A percentile compares a stretch with the other conserved stretches of the same genome.
Evolutionary conservation across 2,329 filamentous ascomycete species (phyloP).

Genomic region (Fusarium sp.): DNA sequence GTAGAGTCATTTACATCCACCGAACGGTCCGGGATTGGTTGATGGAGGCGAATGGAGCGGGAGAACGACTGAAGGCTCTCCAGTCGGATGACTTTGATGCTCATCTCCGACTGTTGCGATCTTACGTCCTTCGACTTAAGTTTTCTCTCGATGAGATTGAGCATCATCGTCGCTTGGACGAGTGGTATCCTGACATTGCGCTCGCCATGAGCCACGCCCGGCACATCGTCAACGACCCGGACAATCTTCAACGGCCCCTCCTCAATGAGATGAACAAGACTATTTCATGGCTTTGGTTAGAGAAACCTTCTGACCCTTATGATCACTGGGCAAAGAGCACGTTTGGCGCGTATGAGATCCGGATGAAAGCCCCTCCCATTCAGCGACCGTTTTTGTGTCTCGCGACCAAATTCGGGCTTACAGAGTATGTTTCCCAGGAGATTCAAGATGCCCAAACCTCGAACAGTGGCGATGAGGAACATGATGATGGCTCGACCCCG

Average conservation of each 20-base stretch:
- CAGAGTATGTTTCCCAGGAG: constrained; percentile 43
- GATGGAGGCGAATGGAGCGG: constrained; percentile 39
- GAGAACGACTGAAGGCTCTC: constrained; percentile 20
- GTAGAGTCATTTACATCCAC: constrained; percentile 49
- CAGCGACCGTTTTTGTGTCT: constrained; percentile 48
- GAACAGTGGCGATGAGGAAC: background rate
- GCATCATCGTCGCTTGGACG: constrained; percentile 52
- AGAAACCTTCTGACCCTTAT: constrained; percentile 38
- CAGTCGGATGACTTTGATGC: constrained; percentile 42
- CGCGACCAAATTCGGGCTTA: constrained; percentile 49
- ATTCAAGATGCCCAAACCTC: constrained; percentile 2
- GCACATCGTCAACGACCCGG: constrained; percentile 35
- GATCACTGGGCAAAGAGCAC: constrained; percentile 51
- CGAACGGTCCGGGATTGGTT: constrained; percentile 52
- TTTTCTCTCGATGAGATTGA: constrained; percentile 49
- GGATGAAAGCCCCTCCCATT: constrained; percentile 46
- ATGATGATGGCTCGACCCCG: constrained; percentile 39
- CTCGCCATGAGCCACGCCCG: constrained; percentile 53
- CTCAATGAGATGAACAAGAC: constrained; percentile 43
- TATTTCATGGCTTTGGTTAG: constrained; percentile 48
- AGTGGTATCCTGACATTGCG: constrained; percentile 54
- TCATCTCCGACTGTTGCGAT: constrained; percentile 48
- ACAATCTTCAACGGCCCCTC: constrained; percentile 5
- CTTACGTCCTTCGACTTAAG: constrained; percentile 50
- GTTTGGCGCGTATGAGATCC: constrained; percentile 48